Percentiles rank a stretch among this genome's conserved stretches.
Conservation (phyloP, 2,329 filamentous ascomycete species). For the Anthostomella pinea region DNA sequence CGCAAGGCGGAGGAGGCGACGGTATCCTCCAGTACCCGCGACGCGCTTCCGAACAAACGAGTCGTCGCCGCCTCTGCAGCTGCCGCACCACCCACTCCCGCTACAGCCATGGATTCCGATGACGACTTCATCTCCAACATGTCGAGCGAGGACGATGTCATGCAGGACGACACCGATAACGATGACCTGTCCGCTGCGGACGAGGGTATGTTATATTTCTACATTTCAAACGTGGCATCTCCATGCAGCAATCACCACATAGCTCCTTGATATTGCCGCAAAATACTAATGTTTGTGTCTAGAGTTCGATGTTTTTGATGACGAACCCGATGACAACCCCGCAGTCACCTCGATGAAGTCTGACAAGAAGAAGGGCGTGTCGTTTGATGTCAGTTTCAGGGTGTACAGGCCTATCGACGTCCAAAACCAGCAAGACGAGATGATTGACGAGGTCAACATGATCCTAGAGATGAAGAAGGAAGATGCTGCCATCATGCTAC, state of each 20-base stretch:
- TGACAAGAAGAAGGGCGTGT: slow-evolving; percentile 66
- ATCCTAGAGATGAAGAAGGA: slow-evolving; percentile 88
- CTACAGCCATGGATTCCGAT: slow-evolving; percentile 85
- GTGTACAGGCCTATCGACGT: slow-evolving; percentile 80
- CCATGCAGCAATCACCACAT: no score
- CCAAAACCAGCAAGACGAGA: slow-evolving; percentile 76
- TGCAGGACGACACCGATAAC: slow-evolving; percentile 76
- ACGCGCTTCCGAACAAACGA: slow-evolving; percentile 50
- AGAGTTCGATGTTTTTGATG: slow-evolving; percentile 62
- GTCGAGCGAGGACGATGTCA: slow-evolving; percentile 73
- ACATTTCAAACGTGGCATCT: no score
- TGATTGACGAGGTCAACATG: slow-evolving; percentile 86
- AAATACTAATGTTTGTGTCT: not conserved
- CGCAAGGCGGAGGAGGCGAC: slow-evolving; percentile 65
- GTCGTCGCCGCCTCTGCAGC: slow-evolving; percentile 37
- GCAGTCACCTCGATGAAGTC: slow-evolving; percentile 58
- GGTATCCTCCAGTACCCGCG: slow-evolving; percentile 45
- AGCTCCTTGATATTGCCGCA: slow-evolving; percentile 1
- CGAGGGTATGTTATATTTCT: slow-evolving; percentile 51
- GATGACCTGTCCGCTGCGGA: slow-evolving; percentile 54
- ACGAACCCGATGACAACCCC: slow-evolving; percentile 51
- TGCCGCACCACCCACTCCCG: slow-evolving; percentile 54
- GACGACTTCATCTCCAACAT: slow-evolving; percentile 87
- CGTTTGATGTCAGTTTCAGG: slow-evolving; percentile 82
- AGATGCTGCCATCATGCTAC: slow-evolving; percentile 83